A percentile compares a stretch with the other conserved stretches of the same genome.
Conservation (phyloP, 352 stramenopile species). For the Phytophthora tentaculata region DNA sequence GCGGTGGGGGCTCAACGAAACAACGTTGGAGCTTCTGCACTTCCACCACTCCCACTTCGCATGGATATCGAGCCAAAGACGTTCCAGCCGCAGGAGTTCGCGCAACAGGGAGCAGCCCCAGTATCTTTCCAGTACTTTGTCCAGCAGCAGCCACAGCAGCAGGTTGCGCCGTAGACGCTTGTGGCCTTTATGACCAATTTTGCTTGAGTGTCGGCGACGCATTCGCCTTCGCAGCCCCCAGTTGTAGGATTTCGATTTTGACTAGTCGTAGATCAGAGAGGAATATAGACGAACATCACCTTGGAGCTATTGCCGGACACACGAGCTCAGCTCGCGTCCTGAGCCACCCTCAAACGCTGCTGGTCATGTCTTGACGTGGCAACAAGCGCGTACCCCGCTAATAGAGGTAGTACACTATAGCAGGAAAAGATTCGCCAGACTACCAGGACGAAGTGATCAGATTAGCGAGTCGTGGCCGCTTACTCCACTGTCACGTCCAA, state of each 20-base stretch:
- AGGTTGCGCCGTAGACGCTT: conserved; percentile 25
- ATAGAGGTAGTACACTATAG: background rate
- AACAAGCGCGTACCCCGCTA: no score
- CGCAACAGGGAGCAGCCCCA: conserved; percentile 19
- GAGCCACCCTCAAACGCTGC: background rate
- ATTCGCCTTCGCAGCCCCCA: conserved; percentile 1
- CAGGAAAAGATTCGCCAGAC: background rate
- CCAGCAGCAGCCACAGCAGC: conserved; percentile 24
- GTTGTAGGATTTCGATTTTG: conserved; percentile 32
- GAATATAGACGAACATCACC: conserved; percentile 39
- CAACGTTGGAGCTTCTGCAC: conserved; percentile 6
- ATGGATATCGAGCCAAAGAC: conserved; percentile 14
- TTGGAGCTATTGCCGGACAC: conserved; percentile 10
- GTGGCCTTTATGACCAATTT: conserved; percentile 11
- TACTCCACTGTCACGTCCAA: background rate
- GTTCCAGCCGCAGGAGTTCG: conserved; percentile 16
- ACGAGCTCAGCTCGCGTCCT: background rate
- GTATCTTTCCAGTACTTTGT: conserved; percentile 32
- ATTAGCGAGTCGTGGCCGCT: background rate
- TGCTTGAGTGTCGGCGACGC: conserved; percentile 16
- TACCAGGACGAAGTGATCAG: conserved; percentile 10
- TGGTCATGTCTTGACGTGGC: background rate
- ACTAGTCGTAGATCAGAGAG: conserved; percentile 31
- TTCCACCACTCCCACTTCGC: conserved; percentile 25
- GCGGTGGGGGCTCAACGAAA: conserved; percentile 13